Evolutionary conservation across 2,329 filamentous ascomycete genomes (phyloP).

Genomic region (Verticillium isaacii): DNA sequence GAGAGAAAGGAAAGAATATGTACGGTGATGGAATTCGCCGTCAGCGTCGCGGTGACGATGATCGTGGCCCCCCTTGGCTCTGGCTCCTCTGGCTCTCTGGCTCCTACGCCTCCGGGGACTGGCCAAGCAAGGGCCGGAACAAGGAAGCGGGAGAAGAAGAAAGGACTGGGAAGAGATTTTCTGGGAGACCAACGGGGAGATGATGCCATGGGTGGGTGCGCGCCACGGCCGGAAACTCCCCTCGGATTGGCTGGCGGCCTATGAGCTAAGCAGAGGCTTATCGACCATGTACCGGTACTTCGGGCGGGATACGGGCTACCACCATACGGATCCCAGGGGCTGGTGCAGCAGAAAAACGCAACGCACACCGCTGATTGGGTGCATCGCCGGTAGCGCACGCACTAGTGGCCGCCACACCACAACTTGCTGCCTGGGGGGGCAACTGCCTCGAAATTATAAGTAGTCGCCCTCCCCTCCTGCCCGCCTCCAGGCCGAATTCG

Average conservation of each 20-base stretch:
- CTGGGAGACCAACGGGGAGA: background rate
- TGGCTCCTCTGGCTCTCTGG: background rate
- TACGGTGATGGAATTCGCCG: background rate
- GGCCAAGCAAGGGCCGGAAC: background rate
- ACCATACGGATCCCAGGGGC: conserved; percentile 31
- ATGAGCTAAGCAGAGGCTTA: conserved; percentile 1
- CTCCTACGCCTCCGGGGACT: too few relatives aligned
- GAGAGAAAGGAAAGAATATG: background rate
- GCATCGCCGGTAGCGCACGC: conserved; percentile 23
- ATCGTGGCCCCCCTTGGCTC: background rate
- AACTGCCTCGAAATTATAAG: conserved; percentile 49
- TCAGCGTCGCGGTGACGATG: background rate
- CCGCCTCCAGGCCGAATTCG: conserved; percentile 40
- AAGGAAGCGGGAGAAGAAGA: background rate
- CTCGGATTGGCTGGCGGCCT: background rate
- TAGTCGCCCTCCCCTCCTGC: conserved; percentile 48
- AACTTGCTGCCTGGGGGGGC: conserved; percentile 33
- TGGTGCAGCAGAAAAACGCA: conserved; percentile 24
- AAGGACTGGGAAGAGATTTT: conserved; percentile 2
- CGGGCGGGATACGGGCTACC: conserved; percentile 3
- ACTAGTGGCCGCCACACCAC: conserved; percentile 37
- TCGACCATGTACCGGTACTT: conserved; percentile 2
- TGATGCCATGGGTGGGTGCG: conserved; percentile 11
- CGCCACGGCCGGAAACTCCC: background rate
- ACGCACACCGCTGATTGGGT: conserved; percentile 34